Percentiles rank a stretch among this genome's conserved stretches.
Conservation (phyloP, 352 stramenopile species). For the Blastocystis sp. region DNA sequence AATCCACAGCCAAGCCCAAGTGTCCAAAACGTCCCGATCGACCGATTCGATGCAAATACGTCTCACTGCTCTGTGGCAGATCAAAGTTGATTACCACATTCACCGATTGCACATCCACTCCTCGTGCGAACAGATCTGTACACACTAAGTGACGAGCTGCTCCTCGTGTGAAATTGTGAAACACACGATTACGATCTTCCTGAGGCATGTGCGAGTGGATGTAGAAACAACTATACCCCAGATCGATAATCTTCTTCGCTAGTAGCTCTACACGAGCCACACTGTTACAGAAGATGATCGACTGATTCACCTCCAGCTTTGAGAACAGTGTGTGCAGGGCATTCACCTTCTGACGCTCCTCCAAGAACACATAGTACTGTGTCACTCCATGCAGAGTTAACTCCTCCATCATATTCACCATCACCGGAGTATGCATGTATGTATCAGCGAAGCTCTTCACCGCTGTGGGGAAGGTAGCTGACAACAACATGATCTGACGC, state of each 20-base stretch:
- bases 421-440: conserved; percentile 92
- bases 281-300: conserved; percentile 99
- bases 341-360: conserved; percentile 97
- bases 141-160: conserved; percentile 91
- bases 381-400: conserved; percentile 95
- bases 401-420: conserved; percentile 99
- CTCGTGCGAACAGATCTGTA: conserved; percentile 92
- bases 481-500: conserved; percentile 98
- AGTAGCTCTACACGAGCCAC: conserved; percentile 96
- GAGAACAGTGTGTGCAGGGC: conserved; percentile 98
- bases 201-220: conserved; percentile 99
- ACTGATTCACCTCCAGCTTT: conserved; percentile 98
- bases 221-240: conserved; percentile 98
- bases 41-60: conserved; percentile 97
- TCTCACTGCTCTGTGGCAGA: conserved; percentile 98
- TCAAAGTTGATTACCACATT: conserved; percentile 99
- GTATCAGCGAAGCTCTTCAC: conserved; percentile 97
- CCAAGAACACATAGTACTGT: conserved; percentile 98
- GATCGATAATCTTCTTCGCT: conserved; percentile 97
- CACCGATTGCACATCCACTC: conserved; percentile 98
- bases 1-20: conserved; percentile 95
- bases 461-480: conserved; percentile 96
- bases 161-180: conserved; percentile 97
- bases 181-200: conserved; percentile 94
- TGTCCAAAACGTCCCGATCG: conserved; percentile 94